phyloP scores from a whole-genome alignment of 2,329 filamentous ascomycete species.

The Plenodomus tracheiphilus region DNA sequence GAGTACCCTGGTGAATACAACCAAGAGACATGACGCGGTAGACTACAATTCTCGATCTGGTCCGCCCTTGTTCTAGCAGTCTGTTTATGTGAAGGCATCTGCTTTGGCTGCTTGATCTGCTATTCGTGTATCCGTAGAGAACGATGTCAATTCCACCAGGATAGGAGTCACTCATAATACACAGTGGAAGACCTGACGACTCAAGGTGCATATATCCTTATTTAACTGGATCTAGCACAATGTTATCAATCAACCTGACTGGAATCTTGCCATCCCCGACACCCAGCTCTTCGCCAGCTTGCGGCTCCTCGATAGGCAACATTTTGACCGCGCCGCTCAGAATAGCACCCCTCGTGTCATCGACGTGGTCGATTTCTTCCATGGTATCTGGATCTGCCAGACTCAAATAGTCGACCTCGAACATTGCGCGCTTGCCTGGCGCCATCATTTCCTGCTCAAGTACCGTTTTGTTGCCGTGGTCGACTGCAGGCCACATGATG shows the following conservation, averaged over 20 bases:
- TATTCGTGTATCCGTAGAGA: no score
- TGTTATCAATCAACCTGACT: slow-evolving; percentile 92
- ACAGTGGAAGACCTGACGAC: not conserved
- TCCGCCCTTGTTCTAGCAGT: no score
- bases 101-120: no score
- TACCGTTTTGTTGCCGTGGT: slow-evolving; percentile 59
- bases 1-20: not conserved
- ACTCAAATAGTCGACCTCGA: slow-evolving; percentile 91
- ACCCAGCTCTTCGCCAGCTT: slow-evolving; percentile 69
- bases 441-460: slow-evolving; percentile 64
- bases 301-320: slow-evolving; percentile 73
- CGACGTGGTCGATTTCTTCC: slow-evolving; percentile 73
- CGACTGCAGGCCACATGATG: slow-evolving; percentile 72
- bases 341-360: slow-evolving; percentile 73
- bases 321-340: slow-evolving; percentile 91
- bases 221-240: slow-evolving; percentile 58
- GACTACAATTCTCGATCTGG: no score
- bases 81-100: no score
- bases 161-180: no score
- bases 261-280: slow-evolving; percentile 73
- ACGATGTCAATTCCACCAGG: no score
- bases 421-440: slow-evolving; percentile 66
- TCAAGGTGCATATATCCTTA: no score
- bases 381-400: slow-evolving; percentile 84
- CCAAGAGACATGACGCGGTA: no score